Evolutionary conservation across 495 filamentous ascomycete species (phyloP), one percentile per base, ranked within the genome.

Genomic region (Tuber brumale): DNA sequence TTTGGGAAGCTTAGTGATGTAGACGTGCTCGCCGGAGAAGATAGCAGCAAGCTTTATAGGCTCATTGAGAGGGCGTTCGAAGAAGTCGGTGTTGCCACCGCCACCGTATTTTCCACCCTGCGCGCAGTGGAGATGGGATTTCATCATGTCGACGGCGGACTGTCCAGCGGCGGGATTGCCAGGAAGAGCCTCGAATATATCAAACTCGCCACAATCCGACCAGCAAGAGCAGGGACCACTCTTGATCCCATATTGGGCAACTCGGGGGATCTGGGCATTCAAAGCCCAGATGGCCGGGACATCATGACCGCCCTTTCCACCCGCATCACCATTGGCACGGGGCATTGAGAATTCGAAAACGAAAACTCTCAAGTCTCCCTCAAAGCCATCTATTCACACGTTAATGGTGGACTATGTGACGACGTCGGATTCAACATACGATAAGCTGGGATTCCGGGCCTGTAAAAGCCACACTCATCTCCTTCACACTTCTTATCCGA

Each of bases 171-270:
- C 27, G 57, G 57, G 57, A 35, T 66, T 66, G 74, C 85, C 84
- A 48, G 84, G 79, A 14, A 93, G 87, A 44, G 91, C 85, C 84
- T 93, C 92, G 75, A 91, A 89, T 19, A 92, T 83, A 81, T 93
- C 92, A 70, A 91, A 87, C 85, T 93, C 91, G 76, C 91, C 92
- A 81, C 92, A 93, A 23, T 89, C 90, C 35, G 86, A 84, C 90
- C 91, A 93, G 85, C 92, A 93, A 70, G 86, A 89, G 85, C 92
- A 94, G 0, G 84, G 76, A 51, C 86, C 86, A 43, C 72, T 71
- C 37, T 31, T 23, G 18, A 75, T 74, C 61, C 80, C 77, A 83
- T 93, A 93, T 79, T 93, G 91, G 0, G 86, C 83, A 3, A 89
- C 91, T 48, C 87, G 86, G 3, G 90, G 88, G 75, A 94, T 92